These are phyloP conservation scores for Zelopaecilomyces penicillatus DNA, from an alignment of 2,329 filamentous ascomycete species.

Conservation along the genomic window DNA sequence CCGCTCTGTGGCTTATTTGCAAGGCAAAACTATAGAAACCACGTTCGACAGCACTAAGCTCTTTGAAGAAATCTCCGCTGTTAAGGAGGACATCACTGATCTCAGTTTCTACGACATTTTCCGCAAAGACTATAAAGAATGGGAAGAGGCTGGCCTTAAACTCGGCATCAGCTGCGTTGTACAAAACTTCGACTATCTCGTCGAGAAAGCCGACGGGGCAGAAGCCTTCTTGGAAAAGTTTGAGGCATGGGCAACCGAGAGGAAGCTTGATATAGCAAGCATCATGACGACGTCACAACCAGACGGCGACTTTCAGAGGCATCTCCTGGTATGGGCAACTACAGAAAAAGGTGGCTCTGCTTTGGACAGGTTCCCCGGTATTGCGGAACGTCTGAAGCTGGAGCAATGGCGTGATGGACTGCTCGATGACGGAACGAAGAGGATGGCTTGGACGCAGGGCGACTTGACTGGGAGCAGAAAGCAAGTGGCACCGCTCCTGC, in stretches of 20 bases:
- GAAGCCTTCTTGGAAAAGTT: constrained; percentile 40
- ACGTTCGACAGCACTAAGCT: constrained; percentile 47
- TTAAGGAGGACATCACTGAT: constrained; percentile 59
- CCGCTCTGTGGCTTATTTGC: constrained; percentile 49
- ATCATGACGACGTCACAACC: constrained; percentile 62
- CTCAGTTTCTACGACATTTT: constrained; percentile 59
- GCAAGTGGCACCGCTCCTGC: constrained; percentile 59
- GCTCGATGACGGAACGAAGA: constrained; percentile 39
- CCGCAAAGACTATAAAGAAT: constrained; percentile 80
- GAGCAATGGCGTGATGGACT: constrained; percentile 42
- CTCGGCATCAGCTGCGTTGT: constrained; percentile 63
- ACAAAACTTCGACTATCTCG: constrained; percentile 52
- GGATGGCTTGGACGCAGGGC: constrained; percentile 59
- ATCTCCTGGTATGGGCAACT: constrained; percentile 60
- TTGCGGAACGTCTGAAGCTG: constrained; percentile 45
- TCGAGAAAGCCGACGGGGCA: constrained; percentile 41
- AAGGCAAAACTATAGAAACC: constrained; percentile 33
- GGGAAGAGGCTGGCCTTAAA: constrained; percentile 47
- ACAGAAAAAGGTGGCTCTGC: constrained; percentile 40
- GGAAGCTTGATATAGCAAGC: constrained; percentile 51
- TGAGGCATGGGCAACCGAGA: constrained; percentile 45
- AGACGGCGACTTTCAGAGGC: constrained; percentile 49
- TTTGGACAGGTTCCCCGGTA: constrained; percentile 45
- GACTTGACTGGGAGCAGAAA: constrained; percentile 55
- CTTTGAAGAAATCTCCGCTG: constrained; percentile 49